These are phyloP conservation scores for Calocybe indica DNA, from an alignment of 768 basidiomycete species.

Conservation along the genomic window DNA sequence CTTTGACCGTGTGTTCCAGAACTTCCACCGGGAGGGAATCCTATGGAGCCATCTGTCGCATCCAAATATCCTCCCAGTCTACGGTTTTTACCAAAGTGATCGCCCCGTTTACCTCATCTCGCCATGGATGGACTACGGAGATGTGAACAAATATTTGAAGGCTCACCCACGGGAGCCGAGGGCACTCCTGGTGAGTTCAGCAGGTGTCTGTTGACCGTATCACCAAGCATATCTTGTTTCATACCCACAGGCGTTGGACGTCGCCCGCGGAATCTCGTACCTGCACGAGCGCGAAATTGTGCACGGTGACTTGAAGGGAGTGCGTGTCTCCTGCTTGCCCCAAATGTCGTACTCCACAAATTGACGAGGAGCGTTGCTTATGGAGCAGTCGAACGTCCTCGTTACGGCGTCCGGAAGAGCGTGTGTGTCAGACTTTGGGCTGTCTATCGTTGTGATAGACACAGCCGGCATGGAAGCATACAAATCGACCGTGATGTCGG, in stretches of 20 bases:
- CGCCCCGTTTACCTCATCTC: conserved; percentile 3
- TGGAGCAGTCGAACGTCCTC: neutral
- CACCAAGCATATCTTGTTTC: neutral
- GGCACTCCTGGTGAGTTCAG: neutral
- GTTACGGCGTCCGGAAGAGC: neutral
- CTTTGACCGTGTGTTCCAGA: too few species aligned
- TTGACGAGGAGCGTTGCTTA: neutral
- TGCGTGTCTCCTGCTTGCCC: neutral
- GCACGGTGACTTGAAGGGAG: neutral
- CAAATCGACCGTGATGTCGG: neutral
- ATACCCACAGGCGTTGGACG: neutral
- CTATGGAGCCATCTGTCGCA: neutral
- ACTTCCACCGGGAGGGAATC: neutral
- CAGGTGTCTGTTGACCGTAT: neutral
- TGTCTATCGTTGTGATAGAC: neutral
- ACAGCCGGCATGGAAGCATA: too few species aligned
- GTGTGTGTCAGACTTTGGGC: neutral
- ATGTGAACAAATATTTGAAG: conserved; percentile 2
- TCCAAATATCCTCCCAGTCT: neutral
- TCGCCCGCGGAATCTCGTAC: neutral
- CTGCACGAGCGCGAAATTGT: neutral
- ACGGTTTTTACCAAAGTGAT: neutral
- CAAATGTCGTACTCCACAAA: neutral
- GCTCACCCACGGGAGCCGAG: neutral
- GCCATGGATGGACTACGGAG: conserved; percentile 11